These are phyloP conservation scores for Cymbidium sinense DNA, from an alignment of 106 monocot genomes.

Conservation along the genomic window DNA sequence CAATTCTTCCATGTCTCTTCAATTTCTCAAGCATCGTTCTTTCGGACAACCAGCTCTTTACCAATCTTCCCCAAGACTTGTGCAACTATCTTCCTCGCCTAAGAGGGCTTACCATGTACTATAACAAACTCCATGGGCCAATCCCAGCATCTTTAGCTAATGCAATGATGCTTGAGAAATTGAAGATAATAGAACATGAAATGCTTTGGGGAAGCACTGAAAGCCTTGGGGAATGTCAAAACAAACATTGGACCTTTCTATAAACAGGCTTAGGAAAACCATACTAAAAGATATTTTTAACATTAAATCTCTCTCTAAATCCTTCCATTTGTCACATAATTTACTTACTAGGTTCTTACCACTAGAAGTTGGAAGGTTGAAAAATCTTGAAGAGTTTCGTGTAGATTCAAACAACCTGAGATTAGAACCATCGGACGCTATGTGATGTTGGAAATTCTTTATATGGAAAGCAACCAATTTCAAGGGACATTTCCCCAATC, in stretches of 20 bases:
- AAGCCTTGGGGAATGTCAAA: not conserved
- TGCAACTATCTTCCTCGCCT: constrained; percentile 6
- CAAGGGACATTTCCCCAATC: constrained; percentile 9
- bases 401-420: constrained; percentile 1
- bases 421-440: constrained; percentile 4
- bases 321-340: constrained; percentile 15
- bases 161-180: not conserved
- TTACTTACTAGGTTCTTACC: constrained; percentile 7
- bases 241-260: not conserved
- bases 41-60: constrained; percentile 13
- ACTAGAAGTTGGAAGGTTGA: constrained; percentile 6
- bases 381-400: not conserved
- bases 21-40: constrained; percentile 8
- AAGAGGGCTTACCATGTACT: constrained; percentile 1
- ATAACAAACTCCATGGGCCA: constrained; percentile 19
- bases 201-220: not conserved
- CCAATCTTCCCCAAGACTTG: constrained; percentile 15
- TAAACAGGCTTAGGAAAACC: not conserved
- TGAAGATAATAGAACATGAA: not conserved
- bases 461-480: constrained; percentile 12
- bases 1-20: constrained; percentile 6
- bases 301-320: not conserved
- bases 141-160: not conserved
- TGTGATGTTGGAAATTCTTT: constrained; percentile 6
- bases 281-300: not conserved